phyloP scores from a whole-genome alignment of 257 asterid genomes.

The Petunia axillaris region DNA sequence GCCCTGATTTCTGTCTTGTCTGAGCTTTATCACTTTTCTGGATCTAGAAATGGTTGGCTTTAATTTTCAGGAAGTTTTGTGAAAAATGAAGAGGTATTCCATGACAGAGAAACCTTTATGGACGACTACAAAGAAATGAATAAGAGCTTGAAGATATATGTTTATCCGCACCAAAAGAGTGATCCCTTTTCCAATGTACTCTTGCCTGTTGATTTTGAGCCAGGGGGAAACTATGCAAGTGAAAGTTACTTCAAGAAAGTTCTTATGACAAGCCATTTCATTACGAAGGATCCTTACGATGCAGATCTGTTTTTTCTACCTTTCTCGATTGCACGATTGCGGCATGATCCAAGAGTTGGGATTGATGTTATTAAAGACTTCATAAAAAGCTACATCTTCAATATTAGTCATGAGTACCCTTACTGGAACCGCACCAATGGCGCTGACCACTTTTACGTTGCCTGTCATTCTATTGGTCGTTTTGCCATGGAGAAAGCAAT shows the following conservation, averaged over 20 bases:
- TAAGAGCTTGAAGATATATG: constrained; percentile 59
- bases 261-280: constrained; percentile 70
- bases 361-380: constrained; percentile 67
- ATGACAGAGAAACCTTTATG: constrained; percentile 61
- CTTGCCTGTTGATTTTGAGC: constrained; percentile 67
- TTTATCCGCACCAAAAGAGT: constrained; percentile 62
- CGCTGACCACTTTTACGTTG: constrained; percentile 87
- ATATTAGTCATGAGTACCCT: constrained; percentile 65
- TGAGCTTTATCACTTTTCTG: constrained; percentile 27
- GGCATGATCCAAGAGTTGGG: constrained; percentile 81
- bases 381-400: constrained; percentile 53
- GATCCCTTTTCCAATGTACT: constrained; percentile 76
- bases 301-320: constrained; percentile 87
- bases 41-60: constrained; percentile 29
- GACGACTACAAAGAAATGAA: constrained; percentile 76
- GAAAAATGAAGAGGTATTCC: constrained; percentile 52
- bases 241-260: constrained; percentile 91
- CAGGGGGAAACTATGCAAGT: constrained; percentile 89
- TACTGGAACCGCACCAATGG: constrained; percentile 83
- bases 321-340: constrained; percentile 75
- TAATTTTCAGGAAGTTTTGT: constrained; percentile 45
- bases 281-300: constrained; percentile 56
- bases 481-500: constrained; percentile 71
- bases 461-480: constrained; percentile 87
- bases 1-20: constrained; percentile 20